These are phyloP conservation scores for Wickerhamiella nectarea DNA, from an alignment of 805 yeast species.

Conservation along the genomic window DNA sequence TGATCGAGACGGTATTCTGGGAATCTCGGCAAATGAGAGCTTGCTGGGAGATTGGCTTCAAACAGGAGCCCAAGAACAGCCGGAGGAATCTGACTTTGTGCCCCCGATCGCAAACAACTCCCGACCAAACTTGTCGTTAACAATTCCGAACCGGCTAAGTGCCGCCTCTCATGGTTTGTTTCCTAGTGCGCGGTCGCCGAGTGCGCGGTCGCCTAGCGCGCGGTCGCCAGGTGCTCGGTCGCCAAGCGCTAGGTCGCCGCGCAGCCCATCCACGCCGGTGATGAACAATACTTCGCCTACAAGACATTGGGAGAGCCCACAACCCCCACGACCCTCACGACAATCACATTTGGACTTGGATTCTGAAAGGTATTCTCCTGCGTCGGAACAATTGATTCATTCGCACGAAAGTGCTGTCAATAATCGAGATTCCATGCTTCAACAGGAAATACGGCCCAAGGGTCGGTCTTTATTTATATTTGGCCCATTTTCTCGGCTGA, in stretches of 20 bases:
- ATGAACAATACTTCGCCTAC: not conserved
- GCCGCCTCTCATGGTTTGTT: not conserved
- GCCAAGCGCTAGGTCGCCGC: not conserved
- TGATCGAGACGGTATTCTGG: slow-evolving; percentile 7
- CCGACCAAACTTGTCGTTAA: not conserved
- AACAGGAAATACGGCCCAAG: not conserved
- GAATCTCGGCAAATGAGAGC: slow-evolving; percentile 2
- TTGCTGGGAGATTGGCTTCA: slow-evolving; percentile 6
- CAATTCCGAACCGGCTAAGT: not conserved
- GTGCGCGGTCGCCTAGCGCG: no score
- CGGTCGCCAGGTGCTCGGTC: no score
- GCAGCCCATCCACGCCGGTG: not conserved
- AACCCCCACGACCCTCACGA: not conserved
- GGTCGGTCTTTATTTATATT: slow-evolving; percentile 20
- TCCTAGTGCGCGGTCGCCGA: no score
- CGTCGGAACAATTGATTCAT: not conserved
- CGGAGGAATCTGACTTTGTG: not conserved
- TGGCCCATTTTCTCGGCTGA: slow-evolving; percentile 3
- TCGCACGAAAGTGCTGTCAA: not conserved
- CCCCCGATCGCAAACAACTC: not conserved
- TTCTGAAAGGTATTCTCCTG: not conserved
- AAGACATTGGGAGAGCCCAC: not conserved
- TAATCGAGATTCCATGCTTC: not conserved
- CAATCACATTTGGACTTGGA: not conserved
- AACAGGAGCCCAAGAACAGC: not conserved